Base-by-base conservation (phyloP, 108 stramenopile species). In the Cylindrotheca fusiformis region DNA sequence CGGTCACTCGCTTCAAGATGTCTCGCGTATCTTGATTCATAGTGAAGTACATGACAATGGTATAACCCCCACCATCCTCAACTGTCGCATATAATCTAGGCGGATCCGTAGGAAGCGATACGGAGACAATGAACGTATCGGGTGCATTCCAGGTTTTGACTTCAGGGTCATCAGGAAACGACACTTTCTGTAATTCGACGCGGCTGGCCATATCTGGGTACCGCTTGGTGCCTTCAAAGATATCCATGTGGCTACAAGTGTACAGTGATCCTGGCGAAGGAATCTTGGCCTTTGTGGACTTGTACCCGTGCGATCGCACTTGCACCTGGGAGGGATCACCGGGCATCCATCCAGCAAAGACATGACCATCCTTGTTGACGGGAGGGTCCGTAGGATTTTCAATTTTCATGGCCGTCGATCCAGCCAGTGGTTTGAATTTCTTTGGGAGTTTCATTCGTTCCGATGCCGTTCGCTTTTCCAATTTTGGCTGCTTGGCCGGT, bases 51-150 rank as follows among this genome's bases (percentile, higher is more conserved):
- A 82, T 72, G 4, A 81, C 77, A 24, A 93, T 60, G 1, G 86
- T 86, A 28, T 72, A 80, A 32, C 91, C 91, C 21, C 79, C 80
- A 26, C 91, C 91, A 72, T 93, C 81, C 24, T 81, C 75, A 0
- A 65, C 41, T 22, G 60, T 36, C 12, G 60, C 53, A 24, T 73
- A 79, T 48, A 90, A 63, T 48, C 72, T 82, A 3, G 91, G 91
- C n/a, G 86, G 82, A 65, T 93, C 88, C 0, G 86, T 93, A 26
- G 91, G 91, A 28, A 93, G 62, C 8, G 87, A 48, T 33, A 93
- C 57, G 8, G 74, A 81, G 4, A 88, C 69, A 2, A 88, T 69
- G 58, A 93, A 88, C 4, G 77, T 60, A 55, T 93, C 91, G 22
- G 91, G 88, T 50, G 81, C 63, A 59, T 82, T 78, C 91, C 91